Base-by-base conservation (phyloP, 2,329 filamentous ascomycete species). In the Pezicula radicicola region DNA sequence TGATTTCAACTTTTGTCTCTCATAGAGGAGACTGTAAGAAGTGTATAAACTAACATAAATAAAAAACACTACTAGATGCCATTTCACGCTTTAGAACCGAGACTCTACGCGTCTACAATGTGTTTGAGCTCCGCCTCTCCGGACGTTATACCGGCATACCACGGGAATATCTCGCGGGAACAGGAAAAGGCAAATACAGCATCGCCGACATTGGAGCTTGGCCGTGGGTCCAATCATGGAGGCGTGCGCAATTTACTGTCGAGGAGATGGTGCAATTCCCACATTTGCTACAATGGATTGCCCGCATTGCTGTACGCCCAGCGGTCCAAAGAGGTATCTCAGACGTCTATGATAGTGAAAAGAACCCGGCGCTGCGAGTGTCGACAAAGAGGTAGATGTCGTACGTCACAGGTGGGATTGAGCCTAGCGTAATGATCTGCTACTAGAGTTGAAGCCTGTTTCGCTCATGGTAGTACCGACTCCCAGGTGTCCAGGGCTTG, bases 131-230 rank as follows among this genome's bases (percentile, higher is more conserved):
- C 51, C 76, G 72, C 9, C 67, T 80, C 1, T 74, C 70, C 0
- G 78, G 78, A 13, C 78, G 77, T 57, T 79, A 75, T 60, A 74
- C 70, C 2, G 75, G 72, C 13, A 65, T 74, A 52, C 69, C 72
- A 12, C 65, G 74, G 12, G 76, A 81, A 7, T 81, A 79, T 54
- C 67, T 81, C 2, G 77, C 76, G 18, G 79, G 78, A 1, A 72
- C 73, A 9, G 76, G 75, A 1, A 74, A 75, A 56, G 79, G 79
- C n/a, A 79, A 76, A 60, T 82, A 80, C 63, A 72, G 69, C 16
- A 68, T 79, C 19, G 76, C 78, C 9, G 77, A 80, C 57, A 78
- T 80, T 50, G 75, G 75, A 53, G 72, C 75, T 2, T 80, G 75
- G 75, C 68, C 74, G 27, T 79, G 75, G 75, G 67, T 78, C 35